Base-by-base conservation (phyloP, 768 basidiomycete species). In the Inosperma sp. region DNA sequence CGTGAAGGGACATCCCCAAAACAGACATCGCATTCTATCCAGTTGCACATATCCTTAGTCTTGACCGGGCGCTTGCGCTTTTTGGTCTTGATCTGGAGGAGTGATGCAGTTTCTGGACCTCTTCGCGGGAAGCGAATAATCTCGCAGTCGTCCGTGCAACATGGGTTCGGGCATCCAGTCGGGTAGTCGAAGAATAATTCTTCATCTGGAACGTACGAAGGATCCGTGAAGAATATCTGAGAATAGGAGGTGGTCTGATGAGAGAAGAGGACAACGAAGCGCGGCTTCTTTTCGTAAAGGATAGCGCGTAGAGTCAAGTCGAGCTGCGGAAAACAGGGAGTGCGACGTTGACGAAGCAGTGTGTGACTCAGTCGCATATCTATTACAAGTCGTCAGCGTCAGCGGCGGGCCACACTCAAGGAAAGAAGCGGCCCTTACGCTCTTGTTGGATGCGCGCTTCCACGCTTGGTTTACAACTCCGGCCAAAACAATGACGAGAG, bases 221-320 rank as follows among this genome's bases (percentile, higher is more conserved):
- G 73, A 60, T 86, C 78, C 1, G 86, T 86, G 74, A 88, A 88
- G 64, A 88, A 77, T 54, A 88, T 86, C 67, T 87, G 86, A 27
- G 86, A 88, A 57, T 86, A 88, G 13, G 86, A 88, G 8, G 84
- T 84, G 23, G 84, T 83, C 62, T 88, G 85, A 61, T 85, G 84
- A 22, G 86, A 88, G 66, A 88, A 88, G 55, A 88, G 75, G 39
- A 88, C 76, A 59, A 88, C 72, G 65, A 88, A 88, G 30, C 82
- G 86, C 4, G 86, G 86, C 43, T 74, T 77, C 61, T 87, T 87
- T 66, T 88, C 86, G 69, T 82, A 76, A 3, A 88, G 73, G 58
- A 88, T 82, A 10, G 86, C 85, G 31, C 86, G 84, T 47, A 88
- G 74, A 29, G 82, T 80, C 52, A 88, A 77, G 67, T 88, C 86